These are phyloP conservation scores for Geotrichum reessii DNA, from an alignment of 1,139 yeast genomes.

Conservation along the genomic window DNA sequence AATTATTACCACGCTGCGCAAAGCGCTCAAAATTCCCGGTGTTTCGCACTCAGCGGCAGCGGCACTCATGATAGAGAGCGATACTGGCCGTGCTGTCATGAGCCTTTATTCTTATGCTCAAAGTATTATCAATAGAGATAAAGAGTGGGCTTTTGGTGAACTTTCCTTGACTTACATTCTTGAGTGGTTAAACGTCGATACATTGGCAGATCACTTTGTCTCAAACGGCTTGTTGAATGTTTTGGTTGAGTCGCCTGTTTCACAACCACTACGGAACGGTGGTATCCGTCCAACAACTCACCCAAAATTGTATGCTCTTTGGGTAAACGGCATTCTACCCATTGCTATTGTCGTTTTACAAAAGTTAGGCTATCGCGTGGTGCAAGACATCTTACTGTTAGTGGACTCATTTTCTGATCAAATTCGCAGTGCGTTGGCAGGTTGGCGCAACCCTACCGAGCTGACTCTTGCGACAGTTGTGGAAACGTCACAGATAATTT, in stretches of 20 bases:
- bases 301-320: slow-evolving; percentile 60
- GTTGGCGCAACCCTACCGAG: slow-evolving; percentile 64
- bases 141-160: slow-evolving; percentile 64
- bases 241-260: slow-evolving; percentile 68
- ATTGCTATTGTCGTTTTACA: slow-evolving; percentile 56
- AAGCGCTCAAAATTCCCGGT: slow-evolving; percentile 49
- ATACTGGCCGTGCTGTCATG: slow-evolving; percentile 57
- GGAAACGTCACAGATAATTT: slow-evolving; percentile 74
- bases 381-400: slow-evolving; percentile 63
- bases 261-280: slow-evolving; percentile 62
- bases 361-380: slow-evolving; percentile 55
- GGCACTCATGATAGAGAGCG: slow-evolving; percentile 49
- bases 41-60: slow-evolving; percentile 49
- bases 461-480: slow-evolving; percentile 62
- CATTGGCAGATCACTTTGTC: slow-evolving; percentile 62
- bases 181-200: slow-evolving; percentile 59
- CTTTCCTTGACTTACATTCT: slow-evolving; percentile 62
- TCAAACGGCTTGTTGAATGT: slow-evolving; percentile 62
- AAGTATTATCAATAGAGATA: slow-evolving; percentile 45
- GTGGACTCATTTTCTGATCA: slow-evolving; percentile 62
- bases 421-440: slow-evolving; percentile 51
- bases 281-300: slow-evolving; percentile 46
- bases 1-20: slow-evolving; percentile 57
- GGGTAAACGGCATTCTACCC: slow-evolving; percentile 79
- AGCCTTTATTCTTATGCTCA: slow-evolving; percentile 59